These are phyloP conservation scores for Colletotrichum sp. DNA, from an alignment of 2,329 filamentous ascomycete genomes.

Conservation along the genomic window DNA sequence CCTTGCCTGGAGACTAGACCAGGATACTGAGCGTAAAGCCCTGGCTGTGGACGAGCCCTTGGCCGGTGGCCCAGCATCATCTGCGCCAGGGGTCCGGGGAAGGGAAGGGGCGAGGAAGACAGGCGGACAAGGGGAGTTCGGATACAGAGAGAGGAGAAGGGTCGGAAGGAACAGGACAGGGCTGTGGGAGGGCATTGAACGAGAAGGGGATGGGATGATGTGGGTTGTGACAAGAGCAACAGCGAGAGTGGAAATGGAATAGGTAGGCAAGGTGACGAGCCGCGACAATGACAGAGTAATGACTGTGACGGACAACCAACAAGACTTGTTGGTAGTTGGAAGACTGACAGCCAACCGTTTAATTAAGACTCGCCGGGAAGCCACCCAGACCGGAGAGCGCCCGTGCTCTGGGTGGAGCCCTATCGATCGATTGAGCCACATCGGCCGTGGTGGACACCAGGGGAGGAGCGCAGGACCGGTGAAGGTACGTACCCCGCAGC, in stretches of 20 bases:
- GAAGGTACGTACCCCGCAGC: neutral
- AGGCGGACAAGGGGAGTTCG: neutral
- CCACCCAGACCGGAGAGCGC: conserved; percentile 10
- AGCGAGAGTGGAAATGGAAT: neutral
- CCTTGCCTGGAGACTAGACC: conserved; percentile 4
- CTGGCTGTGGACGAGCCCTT: neutral
- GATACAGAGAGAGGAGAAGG: neutral
- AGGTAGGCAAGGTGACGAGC: neutral
- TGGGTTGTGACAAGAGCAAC: neutral
- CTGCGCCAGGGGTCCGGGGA: conserved; percentile 3
- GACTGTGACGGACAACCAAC: neutral
- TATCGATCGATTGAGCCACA: conserved; percentile 15
- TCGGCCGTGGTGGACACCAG: neutral
- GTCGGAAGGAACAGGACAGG: neutral
- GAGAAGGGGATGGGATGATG: neutral
- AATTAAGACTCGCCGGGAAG: conserved; percentile 8
- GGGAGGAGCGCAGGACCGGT: neutral
- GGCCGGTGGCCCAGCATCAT: conserved; percentile 5
- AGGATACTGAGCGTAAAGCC: neutral
- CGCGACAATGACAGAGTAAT: neutral
- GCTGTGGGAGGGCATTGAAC: neutral
- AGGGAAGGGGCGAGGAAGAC: neutral
- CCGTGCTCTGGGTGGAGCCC: neutral
- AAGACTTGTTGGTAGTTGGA: conserved; percentile 13
- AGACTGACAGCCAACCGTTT: conserved; percentile 15